Conservation (phyloP, 2,329 filamentous ascomycete species). For the Onygena corvina region DNA sequence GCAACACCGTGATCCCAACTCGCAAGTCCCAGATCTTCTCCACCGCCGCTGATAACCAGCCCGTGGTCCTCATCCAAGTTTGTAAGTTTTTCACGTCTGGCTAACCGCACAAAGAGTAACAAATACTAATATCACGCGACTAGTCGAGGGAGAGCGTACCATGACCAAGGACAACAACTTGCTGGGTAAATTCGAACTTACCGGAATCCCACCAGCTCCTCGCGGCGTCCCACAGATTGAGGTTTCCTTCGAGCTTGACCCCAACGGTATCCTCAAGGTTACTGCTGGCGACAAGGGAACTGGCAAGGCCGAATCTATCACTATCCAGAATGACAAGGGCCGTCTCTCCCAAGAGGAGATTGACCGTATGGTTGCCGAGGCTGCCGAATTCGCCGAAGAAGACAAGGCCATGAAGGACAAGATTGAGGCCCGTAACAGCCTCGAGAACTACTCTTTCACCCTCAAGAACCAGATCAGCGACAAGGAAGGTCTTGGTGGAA, state of each 20-base stretch:
- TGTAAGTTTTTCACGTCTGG: constrained; percentile 35
- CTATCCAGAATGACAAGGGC: constrained; percentile 99
- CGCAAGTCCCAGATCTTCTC: constrained; percentile 98
- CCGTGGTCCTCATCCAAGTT: constrained; percentile 87
- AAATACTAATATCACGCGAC: constrained; percentile 16
- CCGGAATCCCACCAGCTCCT: constrained; percentile 84
- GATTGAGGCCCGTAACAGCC: constrained; percentile 88
- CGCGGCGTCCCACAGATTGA: constrained; percentile 97
- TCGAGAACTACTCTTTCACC: constrained; percentile 98
- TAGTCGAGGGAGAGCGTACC: constrained; percentile 72
- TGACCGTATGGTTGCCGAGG: constrained; percentile 96
- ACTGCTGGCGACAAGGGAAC: constrained; percentile 95
- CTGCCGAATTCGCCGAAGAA: constrained; percentile 97
- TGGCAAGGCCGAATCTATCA: constrained; percentile 93
- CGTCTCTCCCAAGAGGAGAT: constrained; percentile 94
- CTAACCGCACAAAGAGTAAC: not conserved
- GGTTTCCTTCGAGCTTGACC: constrained; percentile 93
- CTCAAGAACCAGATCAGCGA: constrained; percentile 99
- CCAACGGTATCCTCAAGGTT: constrained; percentile 97
- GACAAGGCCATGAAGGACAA: constrained; percentile 96
- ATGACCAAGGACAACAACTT: constrained; percentile 96
- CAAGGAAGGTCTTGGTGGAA: constrained; percentile 89
- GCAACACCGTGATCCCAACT: constrained; percentile 88
- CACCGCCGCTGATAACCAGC: constrained; percentile 92
- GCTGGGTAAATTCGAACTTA: constrained; percentile 96